Evolutionary conservation across 805 yeast species (phyloP).

Genomic region (Debaryomyces maramus): DNA sequence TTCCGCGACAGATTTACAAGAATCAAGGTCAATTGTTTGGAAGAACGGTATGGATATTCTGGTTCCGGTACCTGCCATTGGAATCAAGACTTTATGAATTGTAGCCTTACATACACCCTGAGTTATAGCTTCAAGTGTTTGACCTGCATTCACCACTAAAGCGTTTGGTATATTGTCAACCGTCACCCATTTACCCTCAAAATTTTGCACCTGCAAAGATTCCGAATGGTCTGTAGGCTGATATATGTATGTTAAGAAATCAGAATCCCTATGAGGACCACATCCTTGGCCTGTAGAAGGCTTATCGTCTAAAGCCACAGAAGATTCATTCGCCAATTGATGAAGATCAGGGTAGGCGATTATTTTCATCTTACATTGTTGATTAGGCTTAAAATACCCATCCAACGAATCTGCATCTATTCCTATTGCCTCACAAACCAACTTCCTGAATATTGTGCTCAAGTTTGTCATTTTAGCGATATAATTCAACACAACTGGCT

Average conservation of each 20-base stretch:
- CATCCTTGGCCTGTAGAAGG: slow-evolving; percentile 47
- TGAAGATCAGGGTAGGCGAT: slow-evolving; percentile 54
- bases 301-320: slow-evolving; percentile 28
- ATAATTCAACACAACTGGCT: slow-evolving; percentile 41
- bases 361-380: slow-evolving; percentile 54
- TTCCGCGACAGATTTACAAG: slow-evolving; percentile 28
- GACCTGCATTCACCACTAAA: slow-evolving; percentile 60
- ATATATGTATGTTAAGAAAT: slow-evolving; percentile 57
- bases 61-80: slow-evolving; percentile 38
- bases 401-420: slow-evolving; percentile 46
- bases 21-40: slow-evolving; percentile 45
- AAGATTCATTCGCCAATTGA: slow-evolving; percentile 19
- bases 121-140: slow-evolving; percentile 59
- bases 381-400: slow-evolving; percentile 50
- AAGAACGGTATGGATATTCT: slow-evolving; percentile 50
- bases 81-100: slow-evolving; percentile 53
- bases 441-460: slow-evolving; percentile 39
- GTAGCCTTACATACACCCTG: slow-evolving; percentile 61
- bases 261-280: slow-evolving; percentile 70
- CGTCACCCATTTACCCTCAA: slow-evolving; percentile 56
- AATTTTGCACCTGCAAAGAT: slow-evolving; percentile 56
- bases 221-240: slow-evolving; percentile 52
- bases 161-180: slow-evolving; percentile 50
- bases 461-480: slow-evolving; percentile 47
- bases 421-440: slow-evolving; percentile 59